Base-by-base conservation (phyloP, 2,329 filamentous ascomycete species). In the Colletotrichum sp. region DNA sequence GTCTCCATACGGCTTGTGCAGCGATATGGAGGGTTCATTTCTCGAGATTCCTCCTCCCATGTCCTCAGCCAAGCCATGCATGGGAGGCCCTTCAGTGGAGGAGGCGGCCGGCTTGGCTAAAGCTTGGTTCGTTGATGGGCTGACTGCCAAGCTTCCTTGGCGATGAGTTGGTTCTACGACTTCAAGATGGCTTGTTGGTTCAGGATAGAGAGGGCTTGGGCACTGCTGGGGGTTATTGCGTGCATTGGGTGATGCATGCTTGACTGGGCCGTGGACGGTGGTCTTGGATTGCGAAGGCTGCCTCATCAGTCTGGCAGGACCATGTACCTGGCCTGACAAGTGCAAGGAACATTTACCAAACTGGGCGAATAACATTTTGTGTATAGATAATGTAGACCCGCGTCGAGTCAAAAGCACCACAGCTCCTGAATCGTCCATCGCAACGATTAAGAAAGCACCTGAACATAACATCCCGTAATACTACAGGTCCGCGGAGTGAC, bases 21-120 rank as follows among this genome's bases (percentile, higher is more conserved):
- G 5, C 8, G 43, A 64, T 25, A 52, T n/a, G n/a, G 48, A 67
- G 65, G 6, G n/a, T 8, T 28, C 15, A 60, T 62, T 8, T 62
- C 18, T 43, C 18, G 67, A 70, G 34, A 52, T 52, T 62, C 52
- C 32, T 68, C 5, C 2, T 28, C 9, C 30, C 25, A 22, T 13
- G n/a, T 22, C 2, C 43, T 48, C n/a, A 48, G 43, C 43, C 43
- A 48, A 48, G 43, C 43, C 5, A 48, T 48, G 6, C 43, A 48
- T 13, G 43, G 36, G 8, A 22, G 72, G n/a, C n/a, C 39, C 28
- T 27, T 52, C 43, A 43, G 27, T 64, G 62, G 39, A 36, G 32
- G 56, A 68, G 28, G 22, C 22, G 56, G 36, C 70, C 48, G 58
- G 64, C 74, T 74, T 76, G 73, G 73, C 69, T 34, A 72, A 72